Base-by-base conservation (phyloP, 1,284 basidiomycete genomes). In the Ustilago crameri region DNA sequence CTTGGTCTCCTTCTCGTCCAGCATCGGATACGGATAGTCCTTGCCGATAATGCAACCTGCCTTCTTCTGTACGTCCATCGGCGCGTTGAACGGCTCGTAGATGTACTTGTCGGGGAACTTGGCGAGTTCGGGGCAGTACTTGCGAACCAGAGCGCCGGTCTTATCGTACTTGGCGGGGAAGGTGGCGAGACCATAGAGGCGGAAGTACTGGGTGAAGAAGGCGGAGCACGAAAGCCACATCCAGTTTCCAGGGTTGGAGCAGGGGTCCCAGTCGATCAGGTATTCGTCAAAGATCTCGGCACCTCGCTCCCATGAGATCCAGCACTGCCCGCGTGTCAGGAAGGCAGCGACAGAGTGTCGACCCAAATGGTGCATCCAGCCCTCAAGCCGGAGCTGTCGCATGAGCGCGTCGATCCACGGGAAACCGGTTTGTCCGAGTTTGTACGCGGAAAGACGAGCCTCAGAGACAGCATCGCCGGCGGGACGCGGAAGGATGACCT, bases 251-350 rank as follows among this genome's bases (percentile, higher is more conserved):
- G 83, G 71, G 78, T 86, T 79, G 41, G 84, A 69, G 35, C 77
- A 82, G 0, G 85, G 85, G 74, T 86, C 86, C 85, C 84, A 85
- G 53, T 85, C 85, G 18, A 85, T 73, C 7, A 73, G 60, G 38
- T 84, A 56, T 42, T 78, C 66, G 49, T 87, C 87, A 82, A 87
- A 86, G 27, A 87, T 85, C 64, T 87, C 86, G 59, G 85, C 86
- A 26, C 87, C 87, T 49, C 86, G 79, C 72, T 88, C 87, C 87
- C 86, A 88, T 9, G 85, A 85, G 66, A 87, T 86, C 80, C 87
- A 87, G 70, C 86, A 86, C 71, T 88, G 87, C 17, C 87, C 87
- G 45, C 87, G 83, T 9, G 86, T 86, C 20, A 87, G 79, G 78
- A 86, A 87, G 73, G 86, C 87, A 8, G 88, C 88, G 44, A 88